Percentiles rank a stretch among this genome's conserved stretches.
phyloP scores from a whole-genome alignment of 768 basidiomycete species.

The Lentinula detonsa region DNA sequence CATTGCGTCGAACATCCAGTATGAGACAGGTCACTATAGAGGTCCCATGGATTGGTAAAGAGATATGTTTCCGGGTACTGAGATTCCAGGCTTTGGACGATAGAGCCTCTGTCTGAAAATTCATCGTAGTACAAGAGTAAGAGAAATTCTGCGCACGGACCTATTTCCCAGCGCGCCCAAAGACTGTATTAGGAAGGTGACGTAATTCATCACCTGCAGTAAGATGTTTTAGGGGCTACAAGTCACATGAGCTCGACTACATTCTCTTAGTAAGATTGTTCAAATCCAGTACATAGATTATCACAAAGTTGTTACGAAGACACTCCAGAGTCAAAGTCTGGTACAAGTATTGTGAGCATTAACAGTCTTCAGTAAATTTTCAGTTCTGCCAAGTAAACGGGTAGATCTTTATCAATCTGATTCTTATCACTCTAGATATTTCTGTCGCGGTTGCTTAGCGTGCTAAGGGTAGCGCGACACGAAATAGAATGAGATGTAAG shows the following conservation, averaged over 20 bases:
- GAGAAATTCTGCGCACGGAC: neutral
- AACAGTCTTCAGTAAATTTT: neutral
- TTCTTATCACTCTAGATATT: neutral
- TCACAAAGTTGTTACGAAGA: too few relatives aligned
- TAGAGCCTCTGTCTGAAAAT: neutral
- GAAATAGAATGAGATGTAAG: too few relatives aligned
- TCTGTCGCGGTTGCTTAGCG: too few relatives aligned
- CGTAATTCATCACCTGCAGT: too few relatives aligned
- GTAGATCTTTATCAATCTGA: neutral
- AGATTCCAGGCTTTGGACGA: conserved; percentile 16
- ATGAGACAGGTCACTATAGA: conserved; percentile 96
- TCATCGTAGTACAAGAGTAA: neutral
- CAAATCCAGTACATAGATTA: too few relatives aligned
- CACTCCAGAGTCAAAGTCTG: too few relatives aligned
- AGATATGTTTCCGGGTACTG: conserved; percentile 49
- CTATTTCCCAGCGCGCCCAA: neutral
- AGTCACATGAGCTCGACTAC: too few relatives aligned
- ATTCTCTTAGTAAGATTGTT: too few relatives aligned
- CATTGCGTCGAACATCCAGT: conserved; percentile 69
- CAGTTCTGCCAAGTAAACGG: neutral
- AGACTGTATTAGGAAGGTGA: neutral
- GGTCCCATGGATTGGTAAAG: conserved; percentile 83
- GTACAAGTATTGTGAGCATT: too few relatives aligned
- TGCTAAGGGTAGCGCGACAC: too few relatives aligned
- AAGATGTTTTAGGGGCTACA: too few relatives aligned